Conservation (phyloP, 768 basidiomycete genomes). For the Ephemerocybe angulata region DNA sequence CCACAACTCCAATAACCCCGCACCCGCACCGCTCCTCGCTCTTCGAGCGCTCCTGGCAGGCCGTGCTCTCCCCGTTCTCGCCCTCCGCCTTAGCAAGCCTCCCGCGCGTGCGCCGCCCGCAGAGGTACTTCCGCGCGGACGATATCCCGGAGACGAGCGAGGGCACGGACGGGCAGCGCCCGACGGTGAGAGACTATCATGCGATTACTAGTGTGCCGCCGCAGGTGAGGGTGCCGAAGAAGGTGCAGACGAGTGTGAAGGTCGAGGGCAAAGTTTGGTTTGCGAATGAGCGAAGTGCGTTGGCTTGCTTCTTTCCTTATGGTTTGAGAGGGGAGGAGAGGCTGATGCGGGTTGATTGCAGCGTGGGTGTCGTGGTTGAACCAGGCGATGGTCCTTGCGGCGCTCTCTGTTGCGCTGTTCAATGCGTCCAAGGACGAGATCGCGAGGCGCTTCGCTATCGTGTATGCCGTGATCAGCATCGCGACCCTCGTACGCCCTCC, state of each 20-base stretch:
- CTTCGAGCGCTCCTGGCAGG: constrained; percentile 60
- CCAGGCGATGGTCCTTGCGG: constrained; percentile 76
- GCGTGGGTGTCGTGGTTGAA: constrained; percentile 95
- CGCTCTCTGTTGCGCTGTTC: constrained; percentile 83
- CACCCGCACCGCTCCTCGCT: neutral
- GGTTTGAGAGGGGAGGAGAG: too few species aligned
- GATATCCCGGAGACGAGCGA: constrained; percentile 61
- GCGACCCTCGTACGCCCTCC: constrained; percentile 51
- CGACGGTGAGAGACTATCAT: constrained; percentile 70
- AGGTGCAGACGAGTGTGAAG: constrained; percentile 74
- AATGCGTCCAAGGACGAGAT: constrained; percentile 76
- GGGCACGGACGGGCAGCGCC: constrained; percentile 49
- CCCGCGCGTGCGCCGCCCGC: constrained; percentile 40
- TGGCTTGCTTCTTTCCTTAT: neutral
- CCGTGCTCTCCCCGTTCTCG: constrained; percentile 60
- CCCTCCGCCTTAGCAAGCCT: constrained; percentile 52
- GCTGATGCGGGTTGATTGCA: too few species aligned
- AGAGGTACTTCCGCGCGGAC: constrained; percentile 62
- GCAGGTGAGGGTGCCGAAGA: constrained; percentile 74
- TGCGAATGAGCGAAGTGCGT: constrained; percentile 87
- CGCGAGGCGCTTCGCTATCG: constrained; percentile 73
- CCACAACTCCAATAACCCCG: neutral
- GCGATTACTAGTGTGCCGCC: constrained; percentile 64
- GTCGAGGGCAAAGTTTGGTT: constrained; percentile 98
- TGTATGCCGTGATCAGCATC: constrained; percentile 78